Percentiles rank a stretch among this genome's conserved stretches.
phyloP scores from a whole-genome alignment of 805 yeast species.

The Candida dajiaensis region DNA sequence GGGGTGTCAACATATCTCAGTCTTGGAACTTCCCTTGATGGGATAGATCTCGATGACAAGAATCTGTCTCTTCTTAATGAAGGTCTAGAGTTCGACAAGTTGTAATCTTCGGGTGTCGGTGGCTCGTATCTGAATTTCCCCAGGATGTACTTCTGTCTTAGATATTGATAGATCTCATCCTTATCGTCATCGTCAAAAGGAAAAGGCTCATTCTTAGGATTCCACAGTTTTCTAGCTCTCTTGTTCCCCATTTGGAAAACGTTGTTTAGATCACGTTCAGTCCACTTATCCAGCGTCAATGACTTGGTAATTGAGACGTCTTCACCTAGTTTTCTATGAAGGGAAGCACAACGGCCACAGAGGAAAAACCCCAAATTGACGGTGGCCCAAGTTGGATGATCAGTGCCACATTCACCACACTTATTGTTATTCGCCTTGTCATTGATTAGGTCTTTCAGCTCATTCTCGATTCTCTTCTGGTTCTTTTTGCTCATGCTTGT shows the following conservation, averaged over 20 bases:
- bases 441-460: slow-evolving; percentile 56
- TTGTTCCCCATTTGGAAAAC: slow-evolving; percentile 50
- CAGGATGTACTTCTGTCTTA: slow-evolving; percentile 62
- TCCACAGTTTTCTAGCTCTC: slow-evolving; percentile 58
- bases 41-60: slow-evolving; percentile 13
- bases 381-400: slow-evolving; percentile 46
- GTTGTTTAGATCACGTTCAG: slow-evolving; percentile 44
- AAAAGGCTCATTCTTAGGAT: slow-evolving; percentile 58
- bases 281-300: slow-evolving; percentile 69
- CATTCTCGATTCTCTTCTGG: slow-evolving; percentile 41
- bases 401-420: slow-evolving; percentile 74
- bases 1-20: slow-evolving; percentile 49
- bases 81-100: slow-evolving; percentile 4
- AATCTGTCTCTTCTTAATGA: slow-evolving; percentile 1
- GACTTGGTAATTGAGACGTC: slow-evolving; percentile 65
- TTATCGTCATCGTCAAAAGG: slow-evolving; percentile 76
- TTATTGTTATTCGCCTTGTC: slow-evolving; percentile 52
- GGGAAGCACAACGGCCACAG: slow-evolving; percentile 81
- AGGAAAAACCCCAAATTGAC: slow-evolving; percentile 57
- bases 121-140: slow-evolving; percentile 44
- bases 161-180: slow-evolving; percentile 47
- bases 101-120: slow-evolving; percentile 26
- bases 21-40: slow-evolving; percentile 28
- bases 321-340: slow-evolving; percentile 61
- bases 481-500: slow-evolving; percentile 30